Percentiles rank a stretch among this genome's conserved stretches.
phyloP scores from a whole-genome alignment of 495 filamentous ascomycete species.

The Penicillium ucsense region DNA sequence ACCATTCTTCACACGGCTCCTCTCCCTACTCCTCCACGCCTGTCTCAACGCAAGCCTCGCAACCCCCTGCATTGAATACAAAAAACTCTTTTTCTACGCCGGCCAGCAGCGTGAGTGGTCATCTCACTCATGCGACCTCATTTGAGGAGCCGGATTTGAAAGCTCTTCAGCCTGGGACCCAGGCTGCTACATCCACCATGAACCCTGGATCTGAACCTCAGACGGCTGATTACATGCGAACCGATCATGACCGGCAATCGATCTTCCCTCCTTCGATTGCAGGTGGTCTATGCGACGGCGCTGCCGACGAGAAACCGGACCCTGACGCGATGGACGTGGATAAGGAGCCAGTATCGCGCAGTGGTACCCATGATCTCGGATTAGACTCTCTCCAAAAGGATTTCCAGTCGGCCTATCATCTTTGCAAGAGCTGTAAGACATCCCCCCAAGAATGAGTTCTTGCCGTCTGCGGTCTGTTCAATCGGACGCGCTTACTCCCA shows the following conservation, averaged over 20 bases:
- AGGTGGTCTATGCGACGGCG: constrained; percentile 20
- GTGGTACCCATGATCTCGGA: constrained; percentile 18
- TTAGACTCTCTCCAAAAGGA: constrained; percentile 38
- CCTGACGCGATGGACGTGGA: constrained; percentile 34
- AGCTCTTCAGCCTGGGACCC: constrained; percentile 13
- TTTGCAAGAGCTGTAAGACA: constrained; percentile 43
- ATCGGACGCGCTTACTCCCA: constrained; percentile 19
- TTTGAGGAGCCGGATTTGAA: constrained; percentile 29
- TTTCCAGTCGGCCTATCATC: constrained; percentile 38
- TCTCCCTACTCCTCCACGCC: constrained; percentile 37
- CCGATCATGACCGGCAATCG: constrained; percentile 29
- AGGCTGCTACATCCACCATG: constrained; percentile 14
- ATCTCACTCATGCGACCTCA: constrained; percentile 18
- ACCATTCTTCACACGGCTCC: constrained; percentile 30
- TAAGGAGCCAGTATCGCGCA: constrained; percentile 8
- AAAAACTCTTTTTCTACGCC: constrained; percentile 39
- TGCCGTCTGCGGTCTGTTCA: constrained; percentile 9
- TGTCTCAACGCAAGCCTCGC: constrained; percentile 39
- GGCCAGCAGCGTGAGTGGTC: constrained; percentile 36
- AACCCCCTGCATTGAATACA: constrained; percentile 31
- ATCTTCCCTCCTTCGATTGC: constrained; percentile 4
- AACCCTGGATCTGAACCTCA: constrained; percentile 12
- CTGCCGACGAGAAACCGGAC: constrained; percentile 9
- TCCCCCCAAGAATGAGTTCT: constrained; percentile 21
- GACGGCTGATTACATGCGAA: constrained; percentile 23